Conservation (phyloP, 148 eudicot genomes). For the Vaccinium vitisidaea region DNA sequence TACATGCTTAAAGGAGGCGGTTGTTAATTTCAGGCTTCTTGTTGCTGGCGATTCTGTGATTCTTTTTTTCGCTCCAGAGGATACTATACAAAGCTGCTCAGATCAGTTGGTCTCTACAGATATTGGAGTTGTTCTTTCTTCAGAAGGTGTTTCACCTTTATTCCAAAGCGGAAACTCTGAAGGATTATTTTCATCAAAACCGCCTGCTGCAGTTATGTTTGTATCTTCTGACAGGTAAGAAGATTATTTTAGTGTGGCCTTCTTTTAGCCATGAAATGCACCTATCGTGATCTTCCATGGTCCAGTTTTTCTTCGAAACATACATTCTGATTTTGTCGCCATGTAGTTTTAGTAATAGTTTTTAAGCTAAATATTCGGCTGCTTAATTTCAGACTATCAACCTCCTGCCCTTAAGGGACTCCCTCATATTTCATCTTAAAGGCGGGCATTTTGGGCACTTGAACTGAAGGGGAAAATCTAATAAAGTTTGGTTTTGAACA, state of each 20-base stretch:
- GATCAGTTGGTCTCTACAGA: slow-evolving; percentile 22
- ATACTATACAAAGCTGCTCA: slow-evolving; percentile 14
- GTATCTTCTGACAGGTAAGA: slow-evolving; percentile 30
- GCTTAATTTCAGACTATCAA: neutral
- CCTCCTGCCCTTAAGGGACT: neutral
- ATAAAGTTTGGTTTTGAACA: neutral
- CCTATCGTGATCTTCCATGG: neutral
- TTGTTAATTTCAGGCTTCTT: slow-evolving; percentile 27
- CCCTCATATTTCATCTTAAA: neutral
- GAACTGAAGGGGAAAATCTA: neutral
- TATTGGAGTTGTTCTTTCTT: slow-evolving; percentile 23
- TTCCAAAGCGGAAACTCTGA: slow-evolving; percentile 16
- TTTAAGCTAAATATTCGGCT: neutral
- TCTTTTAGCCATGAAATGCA: neutral
- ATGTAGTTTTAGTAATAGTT: neutral
- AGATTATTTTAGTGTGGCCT: neutral
- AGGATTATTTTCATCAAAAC: slow-evolving; percentile 13
- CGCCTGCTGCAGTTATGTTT: slow-evolving; percentile 24
- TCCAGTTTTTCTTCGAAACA: slow-evolving; percentile 2
- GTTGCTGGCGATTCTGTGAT: slow-evolving; percentile 19
- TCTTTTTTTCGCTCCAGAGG: slow-evolving; percentile 31
- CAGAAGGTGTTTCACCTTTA: slow-evolving; percentile 27
- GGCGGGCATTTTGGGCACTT: neutral
- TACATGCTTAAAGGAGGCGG: neutral
- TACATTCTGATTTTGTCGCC: neutral